Evolutionary conservation across 805 yeast species (phyloP), one percentile per base, ranked within the genome.

Genomic region (Wilhelminamyces savonicus): DNA sequence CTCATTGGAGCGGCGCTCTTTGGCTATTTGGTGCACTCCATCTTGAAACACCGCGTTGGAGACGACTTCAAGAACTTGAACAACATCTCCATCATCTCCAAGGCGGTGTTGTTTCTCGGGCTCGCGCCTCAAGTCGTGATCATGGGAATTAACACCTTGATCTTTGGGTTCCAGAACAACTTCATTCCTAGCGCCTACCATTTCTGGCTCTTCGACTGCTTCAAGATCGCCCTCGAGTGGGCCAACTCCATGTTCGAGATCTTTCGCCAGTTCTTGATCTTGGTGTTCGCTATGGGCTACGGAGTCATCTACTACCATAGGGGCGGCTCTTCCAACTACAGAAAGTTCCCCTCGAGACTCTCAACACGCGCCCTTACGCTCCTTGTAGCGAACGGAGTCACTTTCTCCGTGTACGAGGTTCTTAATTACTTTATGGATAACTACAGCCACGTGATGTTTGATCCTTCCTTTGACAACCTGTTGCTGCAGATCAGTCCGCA

Each of bases 201-300:
- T 15, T 17, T 25, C 19, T 16, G 18, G 15, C 13, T 34, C n/a
- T 19, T 32, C 24, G 22, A 22, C 10, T 13, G 33, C 15, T 21
- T 28, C 17, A 13, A 17, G 26, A 14, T 31, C 17, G 17, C 21
- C 9, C 13, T 20, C 13, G 12, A 18, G 4, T 31, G 42, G 41
- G 6, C 33, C 22, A n/a, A 4, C 7, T 11, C 13, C 8, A 20
- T 32, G 19, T 47, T 35, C 24, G 16, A 6, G 3, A 16, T 32
- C 9, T 23, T 33, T 5, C 9, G 33, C n/a, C 28, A 36, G 8
- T 46, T 34, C 26, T 31, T 44, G 26, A 24, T 45, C 11, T 44
- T 56, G 21, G 26, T 54, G 20, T 53, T 58, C 28, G 36, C 57
- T 19, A 56, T 56, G 62, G 64, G 64, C 1, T 56, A 52, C 28